Base-by-base conservation (phyloP, 2,329 filamentous ascomycete species). In the Sclerotinia nivalis region DNA sequence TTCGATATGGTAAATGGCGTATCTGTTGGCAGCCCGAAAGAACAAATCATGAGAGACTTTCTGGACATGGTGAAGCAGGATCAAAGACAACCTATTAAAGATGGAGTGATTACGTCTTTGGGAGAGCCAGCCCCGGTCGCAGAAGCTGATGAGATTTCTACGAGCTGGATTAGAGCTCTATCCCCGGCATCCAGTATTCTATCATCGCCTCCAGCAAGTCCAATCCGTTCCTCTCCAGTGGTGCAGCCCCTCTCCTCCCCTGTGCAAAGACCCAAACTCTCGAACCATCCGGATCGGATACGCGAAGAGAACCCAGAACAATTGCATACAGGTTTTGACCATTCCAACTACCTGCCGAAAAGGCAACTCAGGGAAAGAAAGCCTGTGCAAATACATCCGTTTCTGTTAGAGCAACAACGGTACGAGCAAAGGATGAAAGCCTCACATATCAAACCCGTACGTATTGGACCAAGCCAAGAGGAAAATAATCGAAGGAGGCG, bases 101-200 rank as follows among this genome's bases (percentile, higher is more conserved):
- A n/a, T 50, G 10, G 15, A 40, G 66, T 10, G 13, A 52, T 28
- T 22, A 15, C 0, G 10, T 18, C 37, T 20, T 25, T 25, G 25
- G 22, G 50, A 55, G 10, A 66, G 43, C 37, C 15, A 28, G 43
- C 20, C 68, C 28, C 40, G 58, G n/a, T 58, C 61, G 62, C 58
- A 47, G 52, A 58, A 20, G 72, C 75, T 15, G 81, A 82, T 49
- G 80, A 80, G 34, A 79, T 81, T 72, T 81, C 80, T 2, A 78
- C 71, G 52, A 80, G 78, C 71, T 80, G 82, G 75, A 77, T 81
- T n/a, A 77, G 77, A 50, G 73, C 80, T 49, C 79, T 77, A 22
- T 79, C 80, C 6, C 75, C 78, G 5, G 75, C 74, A 18, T 76
- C 73, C 22, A 79, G 76, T 52, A 75, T 76, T 20, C 73, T 77